Base-by-base conservation (phyloP, 2,329 filamentous ascomycete species). In the Colletotrichum destructivum region DNA sequence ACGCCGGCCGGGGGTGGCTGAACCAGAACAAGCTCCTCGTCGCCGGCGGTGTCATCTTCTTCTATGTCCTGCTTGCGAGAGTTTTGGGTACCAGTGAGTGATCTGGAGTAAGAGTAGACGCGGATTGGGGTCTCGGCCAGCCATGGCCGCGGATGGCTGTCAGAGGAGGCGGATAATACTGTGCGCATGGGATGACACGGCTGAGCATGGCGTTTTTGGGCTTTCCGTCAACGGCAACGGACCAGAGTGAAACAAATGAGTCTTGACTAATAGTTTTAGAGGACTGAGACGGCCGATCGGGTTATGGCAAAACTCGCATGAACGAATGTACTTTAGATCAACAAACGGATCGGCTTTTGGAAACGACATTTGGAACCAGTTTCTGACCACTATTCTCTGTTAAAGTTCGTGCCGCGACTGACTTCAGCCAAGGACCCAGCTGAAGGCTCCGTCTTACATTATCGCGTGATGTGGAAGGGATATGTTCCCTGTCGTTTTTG, bases 1-100 rank as follows among this genome's bases (percentile, higher is more conserved):
- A 96, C 75, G 94, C 92, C 2, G 94, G 94, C 0, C 91, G 94
- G 76, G 90, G 94, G 69, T 98, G 94, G 94, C 81, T 97, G 74
- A 88, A 90, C 75, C 89, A 91, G 73, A 94, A 98, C 83, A 96
- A 94, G 83, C 86, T 95, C 74, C 87, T 93, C 77, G 84, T 98
- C 57, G 88, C 90, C 1, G 89, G 93, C 11, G 90, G 87, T 0
- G 82, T 90, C 21, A 86, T 98, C 38, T 93, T 98, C 78, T 82
- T 92, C 18, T 98, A 98, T 82, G 95, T 97, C 13, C 82, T 98
- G 61, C 86, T 97, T 68, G 93, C 94, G 42, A 88, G 96, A 76
- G 81, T 97, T 16, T 82, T 98, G 44, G 90, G 91, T 49, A 81
- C 82, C 51, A 84, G 84, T 7, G 82, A 83, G 84, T 7, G 82